These are phyloP conservation scores for Dissophora ornata DNA, from an alignment of 192 early-diverging fungal genomes.

Conservation along the genomic window DNA sequence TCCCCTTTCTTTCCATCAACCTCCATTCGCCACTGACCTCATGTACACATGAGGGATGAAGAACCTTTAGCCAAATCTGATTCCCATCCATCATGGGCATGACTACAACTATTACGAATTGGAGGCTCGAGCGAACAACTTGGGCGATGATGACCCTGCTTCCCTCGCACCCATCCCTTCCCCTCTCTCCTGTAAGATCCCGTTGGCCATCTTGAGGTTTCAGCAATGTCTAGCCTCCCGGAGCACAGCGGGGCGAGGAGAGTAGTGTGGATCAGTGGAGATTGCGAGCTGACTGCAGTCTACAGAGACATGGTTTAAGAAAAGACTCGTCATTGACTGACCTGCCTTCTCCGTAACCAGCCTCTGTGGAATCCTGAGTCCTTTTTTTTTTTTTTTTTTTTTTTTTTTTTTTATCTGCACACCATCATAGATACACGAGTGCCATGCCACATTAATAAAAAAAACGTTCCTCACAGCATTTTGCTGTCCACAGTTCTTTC, in stretches of 20 bases:
- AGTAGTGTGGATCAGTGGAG: neutral
- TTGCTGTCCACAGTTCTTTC: neutral
- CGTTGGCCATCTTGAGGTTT: neutral
- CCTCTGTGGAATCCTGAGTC: neutral
- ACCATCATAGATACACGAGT: too few relatives aligned
- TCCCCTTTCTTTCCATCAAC: neutral
- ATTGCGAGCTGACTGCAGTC: too few relatives aligned
- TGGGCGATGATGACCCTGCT: conserved; percentile 22
- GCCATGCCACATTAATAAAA: too few relatives aligned
- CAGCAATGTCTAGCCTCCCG: neutral
- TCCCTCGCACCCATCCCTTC: neutral
- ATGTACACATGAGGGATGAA: conserved; percentile 1
- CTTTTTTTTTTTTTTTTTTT: neutral
- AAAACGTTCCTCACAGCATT: too few relatives aligned
- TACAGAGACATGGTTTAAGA: neutral
- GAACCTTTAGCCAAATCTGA: conserved; percentile 38
- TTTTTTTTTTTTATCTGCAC: too few relatives aligned
- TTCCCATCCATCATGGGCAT: neutral
- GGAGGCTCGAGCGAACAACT: conserved; percentile 26
- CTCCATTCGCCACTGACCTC: conserved; percentile 10
- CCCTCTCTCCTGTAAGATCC: neutral
- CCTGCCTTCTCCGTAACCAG: neutral
- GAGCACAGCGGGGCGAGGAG: too few relatives aligned
- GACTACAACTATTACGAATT: conserved; percentile 11
- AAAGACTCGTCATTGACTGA: neutral